Base-by-base conservation (phyloP, 169 alveolate species). In the Plasmodium gonderi region DNA sequence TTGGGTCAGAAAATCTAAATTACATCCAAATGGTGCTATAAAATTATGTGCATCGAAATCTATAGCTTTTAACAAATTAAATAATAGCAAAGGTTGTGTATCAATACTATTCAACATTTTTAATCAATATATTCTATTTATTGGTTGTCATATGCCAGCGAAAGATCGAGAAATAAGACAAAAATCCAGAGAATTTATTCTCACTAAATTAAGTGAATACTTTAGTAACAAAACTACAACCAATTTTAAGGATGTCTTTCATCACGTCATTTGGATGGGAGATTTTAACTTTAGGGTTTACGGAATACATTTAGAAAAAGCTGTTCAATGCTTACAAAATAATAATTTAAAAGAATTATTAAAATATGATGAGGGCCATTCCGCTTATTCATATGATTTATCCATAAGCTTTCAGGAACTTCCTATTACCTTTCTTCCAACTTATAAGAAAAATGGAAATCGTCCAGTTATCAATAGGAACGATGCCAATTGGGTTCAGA, bases 71-170 rank as follows among this genome's bases (percentile, higher is more conserved):
- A 83, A 91, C 82, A 94, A 94, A 54, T 60, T 96, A 40, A 96
- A 96, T 91, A 94, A 96, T 44, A 96, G 98, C 85, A 96, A 96
- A 79, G 98, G 98, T 29, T 96, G 96, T 8, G 95, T 96, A 45
- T 94, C 97, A 8, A 80, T 96, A 65, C 95, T 91, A 90, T 72
- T 96, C 91, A 80, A 79, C 20, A 87, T 96, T 4, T 80, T 67
- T 36, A 94, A 92, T 26, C 98, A 96, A 42, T 69, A 82, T 29
- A 78, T 96, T 47, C 80, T 97, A 93, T 92, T 96, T 33, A 92
- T 96, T n/a, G 98, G 98, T 17, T 95, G 98, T 51, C 98, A 96
- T 77, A 67, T 96, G 95, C 98, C 98, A 2, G 96, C 98, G 1
- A 82, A 92, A 12, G 90, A 85, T 77, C 91, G 72, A 51, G 96